Percentiles rank a stretch among this genome's conserved stretches.
Evolutionary conservation across 192 early-diverging fungal species (phyloP).

Genomic region (Dissophora ornata): DNA sequence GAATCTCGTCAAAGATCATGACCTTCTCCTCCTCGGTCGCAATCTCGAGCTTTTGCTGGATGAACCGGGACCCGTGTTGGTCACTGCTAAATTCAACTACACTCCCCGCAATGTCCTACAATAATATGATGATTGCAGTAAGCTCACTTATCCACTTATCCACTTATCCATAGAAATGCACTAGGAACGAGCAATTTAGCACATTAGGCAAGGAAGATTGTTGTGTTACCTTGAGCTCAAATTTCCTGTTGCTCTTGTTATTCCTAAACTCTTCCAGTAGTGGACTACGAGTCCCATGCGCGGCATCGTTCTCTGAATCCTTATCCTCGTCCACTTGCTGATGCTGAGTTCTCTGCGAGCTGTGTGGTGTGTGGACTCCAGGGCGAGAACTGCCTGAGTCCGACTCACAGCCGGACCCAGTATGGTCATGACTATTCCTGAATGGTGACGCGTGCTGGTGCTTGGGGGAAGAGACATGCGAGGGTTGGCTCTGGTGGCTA

Average conservation of each 20-base stretch:
- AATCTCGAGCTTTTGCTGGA: conserved; percentile 98
- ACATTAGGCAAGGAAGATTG: too few relatives aligned
- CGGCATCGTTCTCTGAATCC: conserved; percentile 55
- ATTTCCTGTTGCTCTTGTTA: conserved; percentile 94
- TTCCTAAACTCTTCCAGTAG: conserved; percentile 96
- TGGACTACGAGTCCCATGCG: conserved; percentile 77
- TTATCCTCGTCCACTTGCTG: conserved; percentile 15
- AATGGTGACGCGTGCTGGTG: conserved; percentile 17
- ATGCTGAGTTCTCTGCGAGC: conserved; percentile 1
- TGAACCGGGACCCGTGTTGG: conserved; percentile 98
- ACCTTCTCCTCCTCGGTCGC: conserved; percentile 94
- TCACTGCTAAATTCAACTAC: conserved; percentile 99
- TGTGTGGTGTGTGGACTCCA: background rate
- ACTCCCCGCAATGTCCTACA: conserved; percentile 88
- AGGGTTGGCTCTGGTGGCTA: background rate
- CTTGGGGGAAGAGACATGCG: conserved; percentile 24
- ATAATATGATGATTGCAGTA: too few relatives aligned
- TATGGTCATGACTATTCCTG: conserved; percentile 10
- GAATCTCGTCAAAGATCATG: conserved; percentile 95
- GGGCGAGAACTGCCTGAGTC: background rate
- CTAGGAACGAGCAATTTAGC: too few relatives aligned
- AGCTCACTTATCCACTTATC: too few relatives aligned
- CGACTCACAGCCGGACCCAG: conserved; percentile 16
- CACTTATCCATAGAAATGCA: too few relatives aligned
- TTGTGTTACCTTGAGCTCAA: conserved; percentile 81